These are phyloP conservation scores for Gremmenia infestans DNA, from an alignment of 2,329 filamentous ascomycete genomes.

Conservation along the genomic window DNA sequence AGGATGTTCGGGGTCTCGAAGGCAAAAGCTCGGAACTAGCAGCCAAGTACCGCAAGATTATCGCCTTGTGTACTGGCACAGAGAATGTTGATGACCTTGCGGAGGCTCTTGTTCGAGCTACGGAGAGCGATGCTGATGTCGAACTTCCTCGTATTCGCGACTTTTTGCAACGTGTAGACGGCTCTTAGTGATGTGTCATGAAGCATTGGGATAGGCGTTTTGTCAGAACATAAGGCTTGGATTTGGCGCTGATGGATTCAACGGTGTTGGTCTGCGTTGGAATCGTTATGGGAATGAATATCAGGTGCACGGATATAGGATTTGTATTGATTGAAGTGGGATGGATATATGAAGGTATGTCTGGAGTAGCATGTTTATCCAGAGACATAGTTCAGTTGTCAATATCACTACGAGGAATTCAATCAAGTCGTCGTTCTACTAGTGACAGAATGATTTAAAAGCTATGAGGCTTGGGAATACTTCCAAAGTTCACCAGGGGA, in stretches of 20 bases:
- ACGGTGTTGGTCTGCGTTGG: no score
- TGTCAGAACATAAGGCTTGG: not conserved
- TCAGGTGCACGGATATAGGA: no score
- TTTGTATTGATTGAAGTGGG: not conserved
- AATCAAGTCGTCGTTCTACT: not conserved
- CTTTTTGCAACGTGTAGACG: conserved; percentile 69
- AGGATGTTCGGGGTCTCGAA: conserved; percentile 66
- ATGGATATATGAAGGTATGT: not conserved
- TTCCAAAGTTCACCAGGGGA: no score
- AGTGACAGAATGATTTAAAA: not conserved
- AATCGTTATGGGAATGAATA: no score
- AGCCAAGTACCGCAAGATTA: conserved; percentile 80
- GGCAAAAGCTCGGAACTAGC: conserved; percentile 80
- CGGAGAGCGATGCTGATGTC: conserved; percentile 79
- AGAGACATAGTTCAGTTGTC: not conserved
- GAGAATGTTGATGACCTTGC: conserved; percentile 71
- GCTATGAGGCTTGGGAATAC: no score
- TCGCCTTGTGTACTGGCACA: conserved; percentile 79
- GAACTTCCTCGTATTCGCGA: conserved; percentile 73
- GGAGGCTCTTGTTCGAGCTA: conserved; percentile 74
- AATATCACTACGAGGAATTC: not conserved
- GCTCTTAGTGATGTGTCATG: conserved; percentile 6
- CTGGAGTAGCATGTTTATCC: not conserved
- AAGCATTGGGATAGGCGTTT: not conserved
- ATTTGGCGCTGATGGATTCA: no score